These are phyloP conservation scores for Microglena sp. DNA, from an alignment of 139 green algal species.

Conservation along the genomic window DNA sequence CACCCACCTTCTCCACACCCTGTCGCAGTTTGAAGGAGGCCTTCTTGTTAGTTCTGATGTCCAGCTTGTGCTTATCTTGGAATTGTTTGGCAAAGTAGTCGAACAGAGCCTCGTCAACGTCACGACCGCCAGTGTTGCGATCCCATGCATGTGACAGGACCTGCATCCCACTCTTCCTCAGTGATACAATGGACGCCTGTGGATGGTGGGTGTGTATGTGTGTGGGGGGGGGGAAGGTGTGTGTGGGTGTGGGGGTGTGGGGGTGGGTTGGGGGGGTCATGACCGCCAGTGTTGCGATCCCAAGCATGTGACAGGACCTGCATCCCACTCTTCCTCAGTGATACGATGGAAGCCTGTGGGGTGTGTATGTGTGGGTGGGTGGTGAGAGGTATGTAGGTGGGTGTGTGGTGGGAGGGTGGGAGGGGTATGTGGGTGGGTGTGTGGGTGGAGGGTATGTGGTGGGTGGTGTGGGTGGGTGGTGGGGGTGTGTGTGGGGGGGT, in stretches of 20 bases:
- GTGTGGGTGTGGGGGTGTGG: too few relatives aligned
- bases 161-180: slow-evolving; percentile 80
- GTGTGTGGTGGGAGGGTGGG: too few relatives aligned
- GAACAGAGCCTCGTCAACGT: slow-evolving; percentile 62
- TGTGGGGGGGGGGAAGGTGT: too few relatives aligned
- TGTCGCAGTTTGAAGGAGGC: slow-evolving; percentile 74
- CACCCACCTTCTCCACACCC: slow-evolving; percentile 68
- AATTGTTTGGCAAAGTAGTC: slow-evolving; percentile 88
- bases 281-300: slow-evolving; percentile 80
- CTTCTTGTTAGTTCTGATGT: slow-evolving; percentile 73
- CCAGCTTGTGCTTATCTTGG: slow-evolving; percentile 69
- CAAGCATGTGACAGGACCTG: slow-evolving; percentile 79
- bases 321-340: slow-evolving; percentile 82
- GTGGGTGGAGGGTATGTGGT: too few relatives aligned
- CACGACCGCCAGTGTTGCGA: slow-evolving; percentile 70
- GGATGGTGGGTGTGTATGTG: too few relatives aligned
- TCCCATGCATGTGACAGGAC: slow-evolving; percentile 88
- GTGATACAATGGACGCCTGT: slow-evolving; percentile 83
- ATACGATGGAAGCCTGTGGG: slow-evolving; percentile 83
- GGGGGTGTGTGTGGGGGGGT: too few relatives aligned
- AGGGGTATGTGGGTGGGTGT: too few relatives aligned
- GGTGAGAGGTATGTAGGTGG: too few relatives aligned
- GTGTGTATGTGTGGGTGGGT: too few relatives aligned
- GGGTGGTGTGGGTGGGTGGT: too few relatives aligned
- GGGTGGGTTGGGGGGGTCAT: too few relatives aligned